A percentile compares a stretch with the other conserved stretches of the same genome.
These are phyloP conservation scores for Millerozyma acaciae DNA, from an alignment of 805 yeast genomes.

Conservation along the genomic window DNA sequence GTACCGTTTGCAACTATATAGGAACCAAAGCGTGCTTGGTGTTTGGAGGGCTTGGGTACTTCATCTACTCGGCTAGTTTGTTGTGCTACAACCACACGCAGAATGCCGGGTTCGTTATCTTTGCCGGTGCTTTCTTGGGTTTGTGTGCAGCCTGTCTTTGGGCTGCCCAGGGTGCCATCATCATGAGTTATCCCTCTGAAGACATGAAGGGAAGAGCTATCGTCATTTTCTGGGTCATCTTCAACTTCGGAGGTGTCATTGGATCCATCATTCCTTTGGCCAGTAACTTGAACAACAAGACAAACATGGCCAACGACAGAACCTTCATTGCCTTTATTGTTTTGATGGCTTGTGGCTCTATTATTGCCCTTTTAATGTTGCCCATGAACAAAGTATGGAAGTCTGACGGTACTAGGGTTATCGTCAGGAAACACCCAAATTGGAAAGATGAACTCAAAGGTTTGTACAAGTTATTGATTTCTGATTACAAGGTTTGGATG, in stretches of 20 bases:
- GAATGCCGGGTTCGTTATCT: slow-evolving; percentile 50
- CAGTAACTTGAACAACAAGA: slow-evolving; percentile 41
- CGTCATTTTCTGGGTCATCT: slow-evolving; percentile 57
- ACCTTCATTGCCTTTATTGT: slow-evolving; percentile 54
- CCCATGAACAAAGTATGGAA: slow-evolving; percentile 49
- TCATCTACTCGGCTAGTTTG: slow-evolving; percentile 50
- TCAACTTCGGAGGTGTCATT: slow-evolving; percentile 59
- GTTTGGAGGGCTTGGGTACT: slow-evolving; percentile 55
- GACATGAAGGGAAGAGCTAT: slow-evolving; percentile 49
- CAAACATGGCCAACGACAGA: slow-evolving; percentile 38
- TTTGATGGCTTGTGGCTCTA: slow-evolving; percentile 45
- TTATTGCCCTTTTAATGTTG: slow-evolving; percentile 43
- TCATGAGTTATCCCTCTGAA: slow-evolving; percentile 57
- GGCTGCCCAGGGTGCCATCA: slow-evolving; percentile 58
- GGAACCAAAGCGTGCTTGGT: slow-evolving; percentile 44
- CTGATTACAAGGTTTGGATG: slow-evolving; percentile 43
- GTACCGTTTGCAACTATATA: slow-evolving; percentile 48
- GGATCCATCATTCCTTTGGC: slow-evolving; percentile 58
- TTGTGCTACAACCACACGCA: slow-evolving; percentile 44
- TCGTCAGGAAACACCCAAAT: slow-evolving; percentile 42
- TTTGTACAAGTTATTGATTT: slow-evolving; percentile 32
- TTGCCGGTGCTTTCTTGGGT: slow-evolving; percentile 57
- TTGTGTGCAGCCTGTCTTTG: slow-evolving; percentile 52
- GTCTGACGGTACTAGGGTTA: slow-evolving; percentile 48
- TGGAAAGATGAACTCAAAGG: slow-evolving; percentile 43